Evolutionary conservation across 345 rosid species (phyloP).

Genomic region (Brassica cretica): DNA sequence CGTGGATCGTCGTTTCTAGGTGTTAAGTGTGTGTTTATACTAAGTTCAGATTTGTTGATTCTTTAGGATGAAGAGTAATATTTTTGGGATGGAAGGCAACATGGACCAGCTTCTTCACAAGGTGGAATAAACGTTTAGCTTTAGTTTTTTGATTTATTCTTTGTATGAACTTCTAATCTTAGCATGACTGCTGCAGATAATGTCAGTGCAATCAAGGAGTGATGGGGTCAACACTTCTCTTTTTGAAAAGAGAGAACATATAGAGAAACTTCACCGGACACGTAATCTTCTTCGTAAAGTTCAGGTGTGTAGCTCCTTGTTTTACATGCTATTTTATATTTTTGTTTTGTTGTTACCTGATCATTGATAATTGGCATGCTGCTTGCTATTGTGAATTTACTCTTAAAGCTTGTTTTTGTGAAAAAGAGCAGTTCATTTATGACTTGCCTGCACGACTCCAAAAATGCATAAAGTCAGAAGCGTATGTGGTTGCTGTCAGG

Average conservation of each 20-base stretch:
- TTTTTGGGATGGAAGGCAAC: conserved; percentile 94
- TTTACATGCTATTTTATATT: not conserved
- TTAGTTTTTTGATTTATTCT: not conserved
- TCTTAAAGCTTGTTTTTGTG: conserved; percentile 40
- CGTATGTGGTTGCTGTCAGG: conserved; percentile 95
- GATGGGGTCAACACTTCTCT: conserved; percentile 94
- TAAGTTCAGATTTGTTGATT: conserved; percentile 13
- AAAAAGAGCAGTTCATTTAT: conserved; percentile 92
- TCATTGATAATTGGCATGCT: not conserved
- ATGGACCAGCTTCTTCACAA: conserved; percentile 94
- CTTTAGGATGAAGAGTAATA: conserved; percentile 92
- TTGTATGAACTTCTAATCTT: conserved; percentile 1
- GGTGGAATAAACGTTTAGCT: conserved; percentile 42
- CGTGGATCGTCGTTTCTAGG: conserved; percentile 2
- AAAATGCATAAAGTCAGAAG: conserved; percentile 88
- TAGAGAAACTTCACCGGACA: conserved; percentile 94
- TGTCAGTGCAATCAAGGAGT: conserved; percentile 95
- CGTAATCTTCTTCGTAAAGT: conserved; percentile 97
- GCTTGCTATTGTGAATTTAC: conserved; percentile 38
- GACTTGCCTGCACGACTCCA: conserved; percentile 97
- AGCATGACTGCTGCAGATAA: conserved; percentile 56
- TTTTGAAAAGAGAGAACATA: conserved; percentile 91
- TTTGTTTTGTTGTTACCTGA: not conserved
- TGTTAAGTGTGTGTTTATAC: not conserved
- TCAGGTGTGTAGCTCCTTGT: conserved; percentile 58